These are phyloP conservation scores for Aschersonia sp. DNA, from an alignment of 2,329 filamentous ascomycete genomes.

Conservation along the genomic window DNA sequence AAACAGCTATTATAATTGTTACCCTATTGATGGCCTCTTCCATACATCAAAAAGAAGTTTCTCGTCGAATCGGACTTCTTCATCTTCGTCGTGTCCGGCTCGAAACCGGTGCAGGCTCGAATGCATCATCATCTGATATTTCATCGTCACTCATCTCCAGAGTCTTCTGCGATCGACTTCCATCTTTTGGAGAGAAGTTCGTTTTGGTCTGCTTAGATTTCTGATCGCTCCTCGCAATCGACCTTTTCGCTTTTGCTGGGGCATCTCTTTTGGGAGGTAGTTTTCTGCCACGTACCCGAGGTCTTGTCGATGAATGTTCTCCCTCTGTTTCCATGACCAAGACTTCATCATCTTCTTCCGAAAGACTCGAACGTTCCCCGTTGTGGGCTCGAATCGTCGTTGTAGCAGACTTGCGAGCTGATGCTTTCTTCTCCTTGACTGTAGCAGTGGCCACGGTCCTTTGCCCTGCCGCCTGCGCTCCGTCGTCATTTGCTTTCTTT, in stretches of 20 bases:
- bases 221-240: conserved; percentile 5
- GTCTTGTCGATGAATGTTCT: conserved; percentile 18
- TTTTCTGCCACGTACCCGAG: no score
- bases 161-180: conserved; percentile 27
- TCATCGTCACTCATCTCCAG: conserved; percentile 51
- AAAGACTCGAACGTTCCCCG: no score
- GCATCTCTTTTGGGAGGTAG: no score
- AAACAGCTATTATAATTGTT: no score
- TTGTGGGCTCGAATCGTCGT: no score
- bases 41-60: not conserved
- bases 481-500: conserved; percentile 6
- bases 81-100: conserved; percentile 17
- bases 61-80: not conserved
- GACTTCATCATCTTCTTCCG: conserved; percentile 28
- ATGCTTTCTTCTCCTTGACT: conserved; percentile 23
- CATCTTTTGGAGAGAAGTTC: conserved; percentile 22
- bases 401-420: conserved; percentile 20
- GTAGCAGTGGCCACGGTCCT: not conserved
- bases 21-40: no score
- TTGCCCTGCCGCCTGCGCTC: conserved; percentile 10
- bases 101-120: conserved; percentile 34
- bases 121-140: conserved; percentile 42
- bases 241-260: conserved; percentile 1
- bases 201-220: conserved; percentile 18
- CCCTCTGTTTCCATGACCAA: conserved; percentile 39